Conservation (phyloP, 106 monocot genomes). For the Phalaenopsis aphrodite region DNA sequence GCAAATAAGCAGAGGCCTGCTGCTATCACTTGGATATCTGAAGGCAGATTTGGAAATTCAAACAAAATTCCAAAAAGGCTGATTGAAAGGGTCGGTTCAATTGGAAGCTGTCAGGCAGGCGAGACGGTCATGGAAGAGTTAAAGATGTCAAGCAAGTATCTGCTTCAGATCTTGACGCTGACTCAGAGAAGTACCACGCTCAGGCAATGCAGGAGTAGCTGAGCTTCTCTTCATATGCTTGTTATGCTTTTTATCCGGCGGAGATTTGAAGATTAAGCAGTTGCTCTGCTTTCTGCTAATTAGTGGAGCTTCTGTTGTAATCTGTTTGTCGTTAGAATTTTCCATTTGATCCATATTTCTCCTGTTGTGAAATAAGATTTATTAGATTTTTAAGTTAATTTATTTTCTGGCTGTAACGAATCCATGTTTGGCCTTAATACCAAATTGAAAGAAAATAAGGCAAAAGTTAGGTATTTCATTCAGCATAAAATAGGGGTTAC, state of each 20-base stretch:
- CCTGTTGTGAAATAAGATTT: background rate
- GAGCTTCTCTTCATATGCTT: background rate
- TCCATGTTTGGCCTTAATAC: background rate
- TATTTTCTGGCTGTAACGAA: background rate
- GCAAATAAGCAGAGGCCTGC: too few species aligned
- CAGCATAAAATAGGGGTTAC: too few species aligned
- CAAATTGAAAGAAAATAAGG: too few species aligned
- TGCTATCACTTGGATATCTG: too few species aligned
- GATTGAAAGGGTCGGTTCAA: background rate
- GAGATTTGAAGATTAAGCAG: background rate
- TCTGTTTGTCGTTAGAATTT: background rate
- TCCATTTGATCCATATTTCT: background rate
- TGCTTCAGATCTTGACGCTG: slow-evolving; percentile 68
- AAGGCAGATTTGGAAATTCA: too few species aligned
- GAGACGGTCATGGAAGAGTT: slow-evolving; percentile 28
- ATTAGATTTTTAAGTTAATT: background rate
- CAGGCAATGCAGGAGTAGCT: slow-evolving; percentile 40
- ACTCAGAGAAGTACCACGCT: slow-evolving; percentile 64
- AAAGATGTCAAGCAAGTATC: slow-evolving; percentile 23
- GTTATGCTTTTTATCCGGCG: background rate
- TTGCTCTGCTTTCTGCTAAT: background rate
- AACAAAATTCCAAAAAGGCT: too few species aligned
- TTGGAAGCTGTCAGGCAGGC: slow-evolving; percentile 10
- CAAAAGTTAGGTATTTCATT: too few species aligned
- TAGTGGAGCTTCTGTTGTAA: background rate